Evolutionary conservation across 352 stramenopile species (phyloP), one percentile per base, ranked within the genome.

Genomic region (Pythium pyrilobum): DNA sequence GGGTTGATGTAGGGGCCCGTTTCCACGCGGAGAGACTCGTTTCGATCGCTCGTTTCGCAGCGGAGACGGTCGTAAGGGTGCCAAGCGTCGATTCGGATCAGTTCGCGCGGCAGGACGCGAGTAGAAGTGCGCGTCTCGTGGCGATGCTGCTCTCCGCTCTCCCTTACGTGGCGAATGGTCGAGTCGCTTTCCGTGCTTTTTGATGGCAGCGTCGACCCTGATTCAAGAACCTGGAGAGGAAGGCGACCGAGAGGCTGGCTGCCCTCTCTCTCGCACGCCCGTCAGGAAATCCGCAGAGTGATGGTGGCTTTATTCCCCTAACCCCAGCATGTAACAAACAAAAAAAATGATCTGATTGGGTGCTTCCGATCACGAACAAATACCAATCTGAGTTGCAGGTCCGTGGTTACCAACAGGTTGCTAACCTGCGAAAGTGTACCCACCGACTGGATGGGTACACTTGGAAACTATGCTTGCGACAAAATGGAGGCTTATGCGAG

Each of bases 261-360:
- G 33, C 25, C 34, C 49, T 28, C 37, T 56, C 49, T 56, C 49
- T 56, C 38, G 37, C 49, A 53, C 20, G 16, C 12, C n/a, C n/a
- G n/a, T n/a, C n/a, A n/a, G n/a, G n/a, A n/a, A n/a, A n/a, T n/a
- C n/a, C n/a, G n/a, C n/a, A n/a, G n/a, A n/a, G n/a, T 56, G 37
- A 46, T 45, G 48, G 34, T n/a, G n/a, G n/a, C n/a, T 24, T 46
- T 18, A 2, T 28, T 28, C 15, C 36, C 49, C 49, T 37, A 56
- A 21, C 28, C 49, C 49, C 38, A 37, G 15, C 16, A 36, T 32
- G 13, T 21, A 48, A 39, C 31, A 33, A n/a, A 21, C 34, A 49
- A 16, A 42, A 42, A 46, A 46, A 33, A 52, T 25, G 41, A 38
- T 28, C 6, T 42, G 9, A 32, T n/a, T 29, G 5, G 20, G 15